These are phyloP conservation scores for Hyphodiscus hymeniophilus DNA, from an alignment of 495 filamentous ascomycete genomes.

Conservation along the genomic window DNA sequence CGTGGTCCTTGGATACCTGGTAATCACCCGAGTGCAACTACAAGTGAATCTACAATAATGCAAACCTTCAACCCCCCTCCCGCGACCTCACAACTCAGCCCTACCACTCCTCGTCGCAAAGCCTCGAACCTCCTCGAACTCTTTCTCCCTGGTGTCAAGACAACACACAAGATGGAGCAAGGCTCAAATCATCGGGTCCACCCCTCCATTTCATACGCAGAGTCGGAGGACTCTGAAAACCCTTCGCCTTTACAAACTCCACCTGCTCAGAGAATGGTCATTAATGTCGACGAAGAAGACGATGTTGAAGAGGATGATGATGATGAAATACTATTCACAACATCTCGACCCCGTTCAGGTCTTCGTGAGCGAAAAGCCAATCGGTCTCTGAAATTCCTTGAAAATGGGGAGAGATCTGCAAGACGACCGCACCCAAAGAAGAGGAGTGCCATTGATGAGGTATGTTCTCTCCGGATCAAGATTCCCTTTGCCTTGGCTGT, in stretches of 20 bases:
- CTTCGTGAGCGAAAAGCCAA: constrained; percentile 12
- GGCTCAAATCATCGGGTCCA: background rate
- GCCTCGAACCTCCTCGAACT: constrained; percentile 16
- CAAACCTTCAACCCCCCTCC: background rate
- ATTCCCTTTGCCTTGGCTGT: no score
- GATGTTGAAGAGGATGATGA: constrained; percentile 13
- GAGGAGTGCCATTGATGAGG: background rate
- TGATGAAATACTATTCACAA: constrained; percentile 6
- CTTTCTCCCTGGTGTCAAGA: constrained; percentile 14
- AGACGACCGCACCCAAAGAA: constrained; percentile 5
- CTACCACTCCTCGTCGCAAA: constrained; percentile 3
- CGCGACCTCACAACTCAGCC: background rate
- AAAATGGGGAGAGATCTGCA: constrained; percentile 8
- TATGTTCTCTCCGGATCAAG: no score
- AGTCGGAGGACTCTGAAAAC: constrained; percentile 1
- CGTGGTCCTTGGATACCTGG: background rate
- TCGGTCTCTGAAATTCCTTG: constrained; percentile 14
- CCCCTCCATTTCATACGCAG: constrained; percentile 3
- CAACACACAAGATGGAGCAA: constrained; percentile 21
- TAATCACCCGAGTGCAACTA: background rate
- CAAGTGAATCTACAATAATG: background rate
- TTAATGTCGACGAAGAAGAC: constrained; percentile 10
- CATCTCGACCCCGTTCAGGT: background rate
- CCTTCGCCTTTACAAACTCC: constrained; percentile 4
- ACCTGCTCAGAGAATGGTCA: constrained; percentile 2